Evolutionary conservation across 2,329 filamentous ascomycete genomes (phyloP), one percentile per base, ranked within the genome.

Genomic region (Aspergillus udagawae): DNA sequence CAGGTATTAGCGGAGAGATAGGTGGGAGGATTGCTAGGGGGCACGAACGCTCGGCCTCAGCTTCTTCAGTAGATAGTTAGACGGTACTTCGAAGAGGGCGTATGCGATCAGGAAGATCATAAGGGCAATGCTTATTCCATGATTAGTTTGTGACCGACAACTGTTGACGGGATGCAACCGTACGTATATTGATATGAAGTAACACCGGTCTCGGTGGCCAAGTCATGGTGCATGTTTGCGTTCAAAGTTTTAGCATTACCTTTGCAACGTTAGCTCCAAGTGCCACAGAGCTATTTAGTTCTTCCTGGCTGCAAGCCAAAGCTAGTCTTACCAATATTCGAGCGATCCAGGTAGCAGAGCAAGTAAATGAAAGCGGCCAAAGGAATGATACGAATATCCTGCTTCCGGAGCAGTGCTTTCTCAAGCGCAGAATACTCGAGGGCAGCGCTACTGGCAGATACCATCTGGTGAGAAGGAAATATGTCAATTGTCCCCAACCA

Each of bases 171-270:
- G 29, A 49, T 4, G 20, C 2, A 4, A 65, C 71, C 57, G n/a
- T 61, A 77, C 75, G 82, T 82, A 73, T 85, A 90, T 65, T 88
- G 78, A 66, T 80, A 77, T 52, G 81, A 77, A 1, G 82, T 83
- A 82, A 89, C 87, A 60, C 79, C 63, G 1, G 86, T 86, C 65
- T 84, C 80, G 20, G 79, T 77, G 41, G 88, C 80, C 62, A 90
- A 80, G 72, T 88, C 85, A 68, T 89, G 76, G 47, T 79, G 70
- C 0, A 81, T 82, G 10, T 82, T 77, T 23, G 80, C 74, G 67
- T 90, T 89, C 60, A 89, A 77, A 27, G 88, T 83, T 70, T 84
- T 86, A 45, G 86, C 85, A 68, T 88, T 88, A 55, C 79, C 72
- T 74, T 28, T 10, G 21, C 4, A 20, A 2, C 32, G 69, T 32